These are phyloP conservation scores for Kalaharituber pfeilii DNA, from an alignment of 2,329 filamentous ascomycete genomes.

Conservation along the genomic window DNA sequence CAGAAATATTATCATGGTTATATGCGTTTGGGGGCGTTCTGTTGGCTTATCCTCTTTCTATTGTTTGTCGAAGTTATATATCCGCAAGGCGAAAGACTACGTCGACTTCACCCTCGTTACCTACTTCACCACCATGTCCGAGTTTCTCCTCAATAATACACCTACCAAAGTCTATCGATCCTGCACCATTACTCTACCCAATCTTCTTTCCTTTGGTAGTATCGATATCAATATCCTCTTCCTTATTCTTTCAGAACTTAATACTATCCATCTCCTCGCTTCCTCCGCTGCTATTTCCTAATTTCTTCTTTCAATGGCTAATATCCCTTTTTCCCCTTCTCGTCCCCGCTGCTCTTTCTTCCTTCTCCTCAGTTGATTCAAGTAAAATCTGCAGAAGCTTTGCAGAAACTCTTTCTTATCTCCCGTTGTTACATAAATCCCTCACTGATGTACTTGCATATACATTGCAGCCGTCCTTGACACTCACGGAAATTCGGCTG, in stretches of 20 bases:
- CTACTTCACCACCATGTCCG: background rate
- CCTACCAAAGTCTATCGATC: slow-evolving; percentile 21
- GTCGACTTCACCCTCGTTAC: background rate
- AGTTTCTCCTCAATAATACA: slow-evolving; percentile 11
- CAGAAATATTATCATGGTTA: slow-evolving; percentile 15
- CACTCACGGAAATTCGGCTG: slow-evolving; percentile 58
- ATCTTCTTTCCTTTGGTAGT: slow-evolving; percentile 20
- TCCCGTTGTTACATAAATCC: slow-evolving; percentile 19
- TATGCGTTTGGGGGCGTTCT: slow-evolving; percentile 8
- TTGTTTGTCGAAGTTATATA: slow-evolving; percentile 8
- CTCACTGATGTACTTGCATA: slow-evolving; percentile 17
- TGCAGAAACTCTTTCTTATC: slow-evolving; percentile 17
- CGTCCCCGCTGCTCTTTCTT: background rate
- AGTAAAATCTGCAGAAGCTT: background rate
- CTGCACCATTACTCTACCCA: slow-evolving; percentile 21
- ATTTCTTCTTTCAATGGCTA: slow-evolving; percentile 19
- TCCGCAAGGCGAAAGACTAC: background rate
- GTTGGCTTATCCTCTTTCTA: slow-evolving; percentile 9
- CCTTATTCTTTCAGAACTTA: slow-evolving; percentile 15
- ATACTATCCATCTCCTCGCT: slow-evolving; percentile 20
- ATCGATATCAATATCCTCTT: slow-evolving; percentile 19
- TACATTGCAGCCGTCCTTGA: slow-evolving; percentile 20
- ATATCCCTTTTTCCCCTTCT: slow-evolving; percentile 19
- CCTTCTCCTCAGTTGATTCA: background rate
- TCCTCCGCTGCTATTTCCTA: slow-evolving; percentile 18